Base-by-base conservation (phyloP, 2,329 filamentous ascomycete species). In the Incumbomyces delicatus region DNA sequence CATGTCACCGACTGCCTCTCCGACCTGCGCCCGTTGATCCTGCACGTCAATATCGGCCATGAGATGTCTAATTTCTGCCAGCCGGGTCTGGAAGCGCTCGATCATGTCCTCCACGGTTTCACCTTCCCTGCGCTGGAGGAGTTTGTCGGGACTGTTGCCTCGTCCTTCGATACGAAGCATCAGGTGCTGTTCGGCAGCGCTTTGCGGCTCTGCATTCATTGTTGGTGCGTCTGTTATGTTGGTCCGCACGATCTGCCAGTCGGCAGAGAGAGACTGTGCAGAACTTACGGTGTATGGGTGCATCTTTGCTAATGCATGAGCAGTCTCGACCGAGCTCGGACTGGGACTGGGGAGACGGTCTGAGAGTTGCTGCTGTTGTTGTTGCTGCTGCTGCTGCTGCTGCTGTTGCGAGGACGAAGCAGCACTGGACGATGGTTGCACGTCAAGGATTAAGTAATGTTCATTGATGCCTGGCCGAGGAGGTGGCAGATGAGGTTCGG, bases 241-340 rank as follows among this genome's bases (percentile, higher is more conserved):
- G 0, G 75, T 73, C 13, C 67, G 65, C 30, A 78, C 66, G 12
- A 83, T 72, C 57, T 83, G 80, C 81, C 90, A 96, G 41, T 83
- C 77, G 0, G 81, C 69, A 7, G 79, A 84, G 11, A 95, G 68
- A 51, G 83, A 88, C 35, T 83, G 79, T 1, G 85, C 83, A 47
- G 78, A 79, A 0, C 76, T 69, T 1, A 96, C 77, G 1, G 66
- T 69, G 45, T 65, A 69, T 29, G 42, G 42, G 22, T 45, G 38
- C 22, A 8, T 27, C 22, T 8, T 36, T 49, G 18, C 59, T 57
- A 27, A 56, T 51, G 38, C 54, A 52, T 48, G 53, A 55, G 50
- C 46, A 6, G 52, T 44, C 12, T 52, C 53, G 38, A 48, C 3
- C 16, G 47, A 48, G 38, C 48, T 51, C 41, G 47, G 41, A 40